Evolutionary conservation across 345 rosid genomes (phyloP).

Genomic region (Salix dunnii): DNA sequence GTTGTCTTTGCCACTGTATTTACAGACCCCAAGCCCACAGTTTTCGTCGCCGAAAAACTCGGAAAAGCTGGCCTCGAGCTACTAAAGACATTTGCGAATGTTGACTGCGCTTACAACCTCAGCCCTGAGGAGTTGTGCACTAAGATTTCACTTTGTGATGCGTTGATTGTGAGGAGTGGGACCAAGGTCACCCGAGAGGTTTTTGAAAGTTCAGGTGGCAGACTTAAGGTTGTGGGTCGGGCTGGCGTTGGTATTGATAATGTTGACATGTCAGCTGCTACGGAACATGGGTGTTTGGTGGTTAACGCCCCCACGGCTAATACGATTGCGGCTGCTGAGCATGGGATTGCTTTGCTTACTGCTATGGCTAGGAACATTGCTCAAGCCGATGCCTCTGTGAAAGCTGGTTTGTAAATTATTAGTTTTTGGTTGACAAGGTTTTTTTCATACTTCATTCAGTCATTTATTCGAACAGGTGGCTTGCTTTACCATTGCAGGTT

Average conservation of each 20-base stretch:
- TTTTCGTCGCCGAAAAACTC: constrained; percentile 26
- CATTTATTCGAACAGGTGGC: constrained; percentile 16
- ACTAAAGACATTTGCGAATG: constrained; percentile 20
- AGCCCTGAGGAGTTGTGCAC: constrained; percentile 20
- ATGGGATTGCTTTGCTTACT: constrained; percentile 21
- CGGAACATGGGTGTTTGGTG: constrained; percentile 23
- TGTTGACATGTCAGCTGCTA: constrained; percentile 22
- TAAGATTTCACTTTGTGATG: constrained; percentile 23
- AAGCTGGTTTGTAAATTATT: constrained; percentile 9
- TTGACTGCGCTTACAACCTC: constrained; percentile 30
- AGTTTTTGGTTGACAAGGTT: background rate
- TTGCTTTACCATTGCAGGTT: background rate
- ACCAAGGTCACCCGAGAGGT: constrained; percentile 20
- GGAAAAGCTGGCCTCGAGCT: constrained; percentile 23
- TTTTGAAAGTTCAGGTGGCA: constrained; percentile 16
- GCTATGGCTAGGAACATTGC: constrained; percentile 21
- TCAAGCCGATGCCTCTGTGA: constrained; percentile 17
- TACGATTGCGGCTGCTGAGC: constrained; percentile 22
- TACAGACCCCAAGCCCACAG: constrained; percentile 16
- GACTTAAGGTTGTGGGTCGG: constrained; percentile 25
- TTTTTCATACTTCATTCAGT: background rate
- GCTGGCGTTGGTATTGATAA: constrained; percentile 25
- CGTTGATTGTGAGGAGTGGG: constrained; percentile 20
- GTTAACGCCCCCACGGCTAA: constrained; percentile 23
- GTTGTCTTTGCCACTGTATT: constrained; percentile 5